These are phyloP conservation scores for Juncus inflexus DNA, from an alignment of 176 grass and related monocot species.

Conservation along the genomic window DNA sequence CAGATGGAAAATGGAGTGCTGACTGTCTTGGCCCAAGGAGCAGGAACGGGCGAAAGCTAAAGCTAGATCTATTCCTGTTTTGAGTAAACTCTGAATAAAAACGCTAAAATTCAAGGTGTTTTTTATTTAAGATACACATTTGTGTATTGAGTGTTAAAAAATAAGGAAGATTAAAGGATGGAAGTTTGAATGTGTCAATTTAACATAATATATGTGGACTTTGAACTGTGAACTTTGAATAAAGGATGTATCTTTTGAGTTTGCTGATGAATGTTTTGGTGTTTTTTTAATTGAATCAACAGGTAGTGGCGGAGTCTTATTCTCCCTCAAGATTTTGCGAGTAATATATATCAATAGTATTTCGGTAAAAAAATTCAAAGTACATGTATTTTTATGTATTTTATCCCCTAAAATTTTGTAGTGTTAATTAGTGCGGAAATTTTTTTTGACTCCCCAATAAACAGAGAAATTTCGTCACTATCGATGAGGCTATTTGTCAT, in stretches of 20 bases:
- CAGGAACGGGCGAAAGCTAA: constrained; percentile 34
- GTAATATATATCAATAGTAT: neutral
- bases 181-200: neutral
- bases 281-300: too few relatives aligned
- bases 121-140: neutral
- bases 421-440: too few relatives aligned
- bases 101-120: neutral
- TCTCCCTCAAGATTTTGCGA: too few relatives aligned
- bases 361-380: too few relatives aligned
- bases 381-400: too few relatives aligned
- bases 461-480: too few relatives aligned
- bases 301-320: too few relatives aligned
- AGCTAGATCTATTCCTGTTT: constrained; percentile 60
- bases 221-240: neutral
- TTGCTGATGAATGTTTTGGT: neutral
- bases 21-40: constrained; percentile 70
- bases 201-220: neutral
- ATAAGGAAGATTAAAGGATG: neutral
- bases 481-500: too few relatives aligned
- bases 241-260: constrained; percentile 6
- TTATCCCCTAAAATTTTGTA: too few relatives aligned
- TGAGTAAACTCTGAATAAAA: constrained; percentile 66
- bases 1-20: constrained; percentile 70
- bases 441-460: too few relatives aligned
- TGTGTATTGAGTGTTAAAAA: neutral